phyloP scores from a whole-genome alignment of 2,329 filamentous ascomycete species.

The Rasamsonia emersonii region DNA sequence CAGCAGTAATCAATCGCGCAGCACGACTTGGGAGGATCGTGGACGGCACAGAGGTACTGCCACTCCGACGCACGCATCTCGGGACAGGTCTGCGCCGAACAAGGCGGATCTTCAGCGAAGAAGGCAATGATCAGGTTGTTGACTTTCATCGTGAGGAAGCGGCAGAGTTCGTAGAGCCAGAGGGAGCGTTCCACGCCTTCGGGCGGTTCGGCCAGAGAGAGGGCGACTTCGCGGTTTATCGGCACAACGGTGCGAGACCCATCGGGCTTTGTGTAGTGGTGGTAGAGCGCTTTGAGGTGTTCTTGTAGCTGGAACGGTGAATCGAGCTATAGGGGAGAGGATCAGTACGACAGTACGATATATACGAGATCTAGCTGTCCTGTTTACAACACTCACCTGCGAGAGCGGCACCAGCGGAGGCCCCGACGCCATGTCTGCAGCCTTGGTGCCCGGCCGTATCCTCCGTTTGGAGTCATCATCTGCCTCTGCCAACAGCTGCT shows the following conservation, averaged over 20 bases:
- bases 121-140: conserved; percentile 89
- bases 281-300: conserved; percentile 86
- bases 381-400: conserved; percentile 51
- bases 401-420: conserved; percentile 78
- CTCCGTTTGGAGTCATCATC: conserved; percentile 71
- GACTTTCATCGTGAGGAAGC: conserved; percentile 89
- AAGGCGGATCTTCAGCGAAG: conserved; percentile 82
- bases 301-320: conserved; percentile 97
- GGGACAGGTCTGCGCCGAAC: conserved; percentile 79
- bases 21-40: conserved; percentile 92
- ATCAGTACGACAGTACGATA: conserved; percentile 3
- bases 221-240: conserved; percentile 67
- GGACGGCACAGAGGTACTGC: conserved; percentile 97
- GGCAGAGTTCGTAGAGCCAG: conserved; percentile 97
- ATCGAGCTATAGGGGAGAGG: conserved; percentile 59
- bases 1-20: conserved; percentile 99
- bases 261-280: conserved; percentile 62
- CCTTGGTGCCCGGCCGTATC: conserved; percentile 85
- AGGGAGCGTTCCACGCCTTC: conserved; percentile 74
- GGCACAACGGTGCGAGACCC: conserved; percentile 54
- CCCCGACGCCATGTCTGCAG: conserved; percentile 86
- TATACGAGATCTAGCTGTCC: conserved; percentile 6
- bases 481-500: conserved; percentile 45
- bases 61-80: conserved; percentile 99
- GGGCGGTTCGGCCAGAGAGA: conserved; percentile 69